Evolutionary conservation across 2,329 filamentous ascomycete species (phyloP), one percentile per base, ranked within the genome.

Genomic region (Neopestalotiopsis rosae): DNA sequence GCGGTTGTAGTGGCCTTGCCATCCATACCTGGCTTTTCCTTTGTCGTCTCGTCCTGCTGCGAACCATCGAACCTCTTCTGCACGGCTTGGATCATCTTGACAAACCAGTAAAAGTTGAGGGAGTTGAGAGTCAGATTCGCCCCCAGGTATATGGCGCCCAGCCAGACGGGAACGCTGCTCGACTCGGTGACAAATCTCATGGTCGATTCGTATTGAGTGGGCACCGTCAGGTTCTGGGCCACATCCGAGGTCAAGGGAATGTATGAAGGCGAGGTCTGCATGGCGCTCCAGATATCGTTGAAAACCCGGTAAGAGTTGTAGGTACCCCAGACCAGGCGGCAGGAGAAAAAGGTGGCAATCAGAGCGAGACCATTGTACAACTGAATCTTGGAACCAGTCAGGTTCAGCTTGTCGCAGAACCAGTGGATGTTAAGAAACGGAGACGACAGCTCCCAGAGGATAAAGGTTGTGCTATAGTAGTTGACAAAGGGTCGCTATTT

Each of bases 401-500:
- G 90, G 75, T 89, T 87, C 69, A 95, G 84, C 83, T 97, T 97
- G 81, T 97, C 94, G 81, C 92, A 93, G 84, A 96, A 96, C 94
- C 94, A 97, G 84, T 97, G 94, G 77, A 95, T 88, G 78, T 97
- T 97, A 69, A 96, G 86, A 80, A 96, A 95, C 7, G 93, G 93
- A 4, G 91, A 92, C 32, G 92, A 95, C 52, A 97, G 88, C 80
- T 97, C 94, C 88, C 94, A 97, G 69, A 96, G 90, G 75, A 97
- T 93, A 80, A 97, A 97, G 69, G 89, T 89, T 68, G 88, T 87
- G 68, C 88, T 92, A 80, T 96, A 97, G 83, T 91, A 95, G 83
- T 95, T 95, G 72, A 95, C 86, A 76, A 95, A 95, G 1, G 94
- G 94, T 70, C 92, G 87, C 93, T 96, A 77, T 38, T 24, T 28